Percentiles rank a stretch among this genome's conserved stretches.
phyloP scores from a whole-genome alignment of 176 grass and related monocot species.

The Metroxylon sagu region DNA sequence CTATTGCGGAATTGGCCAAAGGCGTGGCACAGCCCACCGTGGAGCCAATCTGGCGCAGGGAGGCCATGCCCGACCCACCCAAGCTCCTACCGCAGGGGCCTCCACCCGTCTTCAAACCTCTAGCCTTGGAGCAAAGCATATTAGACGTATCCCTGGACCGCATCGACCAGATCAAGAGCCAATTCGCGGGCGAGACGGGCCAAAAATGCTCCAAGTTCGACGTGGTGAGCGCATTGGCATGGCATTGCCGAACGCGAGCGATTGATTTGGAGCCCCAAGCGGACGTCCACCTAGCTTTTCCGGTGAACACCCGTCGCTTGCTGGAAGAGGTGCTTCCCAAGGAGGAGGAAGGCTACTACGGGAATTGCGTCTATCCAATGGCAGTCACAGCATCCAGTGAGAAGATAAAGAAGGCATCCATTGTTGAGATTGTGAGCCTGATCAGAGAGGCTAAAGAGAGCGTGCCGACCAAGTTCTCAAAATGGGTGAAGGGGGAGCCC shows the following conservation, averaged over 20 bases:
- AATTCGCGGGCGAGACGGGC: slow-evolving; percentile 49
- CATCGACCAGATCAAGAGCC: slow-evolving; percentile 39
- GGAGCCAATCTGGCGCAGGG: slow-evolving; percentile 46
- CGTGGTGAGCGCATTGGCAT: slow-evolving; percentile 44
- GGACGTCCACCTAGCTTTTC: slow-evolving; percentile 45
- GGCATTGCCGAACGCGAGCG: slow-evolving; percentile 52
- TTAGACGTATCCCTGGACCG: slow-evolving; percentile 38
- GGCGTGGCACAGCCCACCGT: slow-evolving; percentile 34
- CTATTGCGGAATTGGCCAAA: slow-evolving; percentile 45
- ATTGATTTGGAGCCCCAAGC: slow-evolving; percentile 21
- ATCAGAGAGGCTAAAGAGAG: slow-evolving; percentile 47
- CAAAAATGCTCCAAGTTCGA: slow-evolving; percentile 63
- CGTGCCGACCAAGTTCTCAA: slow-evolving; percentile 25
- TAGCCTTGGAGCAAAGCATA: slow-evolving; percentile 32
- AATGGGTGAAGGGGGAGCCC: background rate
- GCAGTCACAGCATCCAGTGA: slow-evolving; percentile 18
- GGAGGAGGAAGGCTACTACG: slow-evolving; percentile 35
- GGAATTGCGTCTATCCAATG: slow-evolving; percentile 63
- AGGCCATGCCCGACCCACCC: slow-evolving; percentile 41
- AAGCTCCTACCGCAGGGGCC: slow-evolving; percentile 24
- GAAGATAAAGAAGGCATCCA: slow-evolving; percentile 19
- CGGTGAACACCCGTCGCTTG: slow-evolving; percentile 49
- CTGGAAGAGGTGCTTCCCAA: slow-evolving; percentile 25
- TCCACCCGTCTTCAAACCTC: slow-evolving; percentile 32
- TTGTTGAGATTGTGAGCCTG: slow-evolving; percentile 46